Evolutionary conservation across 2,329 filamentous ascomycete species (phyloP).

Genomic region (Myriosclerotinia duriaeana): DNA sequence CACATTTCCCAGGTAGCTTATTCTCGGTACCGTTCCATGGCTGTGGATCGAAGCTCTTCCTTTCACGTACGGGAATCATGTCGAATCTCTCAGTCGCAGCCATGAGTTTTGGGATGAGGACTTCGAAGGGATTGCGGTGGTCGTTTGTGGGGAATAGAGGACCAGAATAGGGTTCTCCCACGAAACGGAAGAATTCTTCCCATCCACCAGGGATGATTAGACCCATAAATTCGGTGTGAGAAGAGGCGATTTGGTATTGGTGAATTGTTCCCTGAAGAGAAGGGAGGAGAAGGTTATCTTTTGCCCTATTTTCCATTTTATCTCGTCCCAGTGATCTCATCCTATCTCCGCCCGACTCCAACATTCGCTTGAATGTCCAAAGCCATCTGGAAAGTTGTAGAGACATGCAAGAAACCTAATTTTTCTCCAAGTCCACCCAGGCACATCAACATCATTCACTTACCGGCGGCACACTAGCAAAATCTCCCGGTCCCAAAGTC

Average conservation of each 20-base stretch:
- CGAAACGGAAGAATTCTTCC: constrained; percentile 60
- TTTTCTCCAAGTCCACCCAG: background rate
- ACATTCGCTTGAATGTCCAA: background rate
- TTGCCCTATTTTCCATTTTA: background rate
- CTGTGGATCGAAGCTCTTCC: constrained; percentile 47
- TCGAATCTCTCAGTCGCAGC: constrained; percentile 56
- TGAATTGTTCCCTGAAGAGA: constrained; percentile 50
- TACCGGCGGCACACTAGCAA: constrained; percentile 58
- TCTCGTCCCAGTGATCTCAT: background rate
- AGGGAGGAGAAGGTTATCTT: background rate
- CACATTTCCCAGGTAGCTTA: constrained; percentile 42
- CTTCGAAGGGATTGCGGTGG: constrained; percentile 50
- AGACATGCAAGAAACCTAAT: background rate
- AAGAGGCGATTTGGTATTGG: constrained; percentile 54
- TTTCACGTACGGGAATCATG: constrained; percentile 53
- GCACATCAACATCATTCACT: constrained; percentile 20
- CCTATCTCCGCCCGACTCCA: background rate
- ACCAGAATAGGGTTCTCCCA: constrained; percentile 53
- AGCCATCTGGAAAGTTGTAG: background rate
- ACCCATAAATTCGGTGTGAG: constrained; percentile 55
- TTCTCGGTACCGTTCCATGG: constrained; percentile 47
- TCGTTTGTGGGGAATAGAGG: constrained; percentile 53
- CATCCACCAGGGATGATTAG: constrained; percentile 58
- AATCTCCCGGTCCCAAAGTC: constrained; percentile 55
- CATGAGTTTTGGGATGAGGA: constrained; percentile 56